Conservation (phyloP, 306 rosid species). For the Vigna angularis region DNA sequence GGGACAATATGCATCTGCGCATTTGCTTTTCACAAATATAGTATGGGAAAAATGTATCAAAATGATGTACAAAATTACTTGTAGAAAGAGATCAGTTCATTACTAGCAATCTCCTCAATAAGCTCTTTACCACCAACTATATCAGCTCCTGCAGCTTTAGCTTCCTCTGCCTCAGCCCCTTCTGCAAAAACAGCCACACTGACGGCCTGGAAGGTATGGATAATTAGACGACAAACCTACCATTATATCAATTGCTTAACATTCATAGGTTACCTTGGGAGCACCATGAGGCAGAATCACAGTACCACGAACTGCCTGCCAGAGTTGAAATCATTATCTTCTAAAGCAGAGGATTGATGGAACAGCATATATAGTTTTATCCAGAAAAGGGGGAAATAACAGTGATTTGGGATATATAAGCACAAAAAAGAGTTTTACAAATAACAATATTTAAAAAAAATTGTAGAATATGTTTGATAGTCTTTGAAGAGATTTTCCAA, state of each 20-base stretch:
- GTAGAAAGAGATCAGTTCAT: slow-evolving; percentile 48
- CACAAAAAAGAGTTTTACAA: not conserved
- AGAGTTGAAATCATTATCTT: slow-evolving; percentile 50
- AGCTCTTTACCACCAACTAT: slow-evolving; percentile 98
- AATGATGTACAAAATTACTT: slow-evolving; percentile 23
- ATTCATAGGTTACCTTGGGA: slow-evolving; percentile 71
- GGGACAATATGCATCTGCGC: slow-evolving; percentile 6
- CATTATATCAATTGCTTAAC: slow-evolving; percentile 38
- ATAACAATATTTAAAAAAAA: not conserved
- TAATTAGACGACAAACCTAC: slow-evolving; percentile 50
- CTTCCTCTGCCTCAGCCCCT: slow-evolving; percentile 97
- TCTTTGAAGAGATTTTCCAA: not conserved
- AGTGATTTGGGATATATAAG: not conserved
- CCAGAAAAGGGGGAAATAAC: not conserved
- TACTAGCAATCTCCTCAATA: slow-evolving; percentile 92
- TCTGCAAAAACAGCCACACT: slow-evolving; percentile 98
- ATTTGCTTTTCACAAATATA: slow-evolving; percentile 29
- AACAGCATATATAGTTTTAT: slow-evolving; percentile 4
- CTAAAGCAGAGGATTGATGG: slow-evolving; percentile 23
- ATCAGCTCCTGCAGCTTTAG: slow-evolving; percentile 98
- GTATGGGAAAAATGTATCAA: slow-evolving; percentile 3
- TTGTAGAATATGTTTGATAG: not conserved
- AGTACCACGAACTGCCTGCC: slow-evolving; percentile 97
- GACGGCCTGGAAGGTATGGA: slow-evolving; percentile 70
- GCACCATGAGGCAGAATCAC: slow-evolving; percentile 91